Conservation (phyloP, 441 rosid genomes). For the Syzygium malaccense region DNA sequence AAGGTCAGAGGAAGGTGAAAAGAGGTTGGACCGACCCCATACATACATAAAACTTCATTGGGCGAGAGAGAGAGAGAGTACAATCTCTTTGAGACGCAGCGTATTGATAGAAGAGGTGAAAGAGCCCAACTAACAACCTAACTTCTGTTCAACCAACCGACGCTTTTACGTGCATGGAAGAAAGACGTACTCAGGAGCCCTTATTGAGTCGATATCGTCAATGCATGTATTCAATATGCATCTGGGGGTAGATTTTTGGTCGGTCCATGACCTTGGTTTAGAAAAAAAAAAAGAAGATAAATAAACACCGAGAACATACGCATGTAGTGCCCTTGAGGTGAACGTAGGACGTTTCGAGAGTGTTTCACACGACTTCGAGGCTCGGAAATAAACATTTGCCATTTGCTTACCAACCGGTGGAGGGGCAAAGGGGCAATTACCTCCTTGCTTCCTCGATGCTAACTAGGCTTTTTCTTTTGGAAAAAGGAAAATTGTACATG, state of each 20-base stretch:
- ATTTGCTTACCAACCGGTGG: not conserved
- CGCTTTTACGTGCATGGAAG: not conserved
- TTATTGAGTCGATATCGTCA: not conserved
- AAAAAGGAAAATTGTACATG: not conserved
- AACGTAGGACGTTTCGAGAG: not conserved
- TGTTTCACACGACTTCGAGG: not conserved
- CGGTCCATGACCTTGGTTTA: not conserved
- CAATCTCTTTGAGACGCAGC: not conserved
- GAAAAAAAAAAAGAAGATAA: not conserved
- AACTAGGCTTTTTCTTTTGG: not conserved
- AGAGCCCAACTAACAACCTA: not conserved
- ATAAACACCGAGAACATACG: not conserved
- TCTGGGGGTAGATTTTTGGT: not conserved
- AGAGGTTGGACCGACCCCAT: not conserved
- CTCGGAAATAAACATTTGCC: not conserved
- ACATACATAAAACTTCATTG: not conserved
- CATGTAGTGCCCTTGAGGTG: not conserved
- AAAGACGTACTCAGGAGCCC: not conserved
- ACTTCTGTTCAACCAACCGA: not conserved
- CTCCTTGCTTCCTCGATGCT: not conserved
- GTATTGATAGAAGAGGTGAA: not conserved
- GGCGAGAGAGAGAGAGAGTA: not conserved
- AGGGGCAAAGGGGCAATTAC: not conserved
- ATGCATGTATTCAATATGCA: not conserved
- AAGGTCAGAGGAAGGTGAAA: not conserved